Conservation (phyloP, 73 alveolate genomes). For the Paramecium sexaurelia region DNA sequence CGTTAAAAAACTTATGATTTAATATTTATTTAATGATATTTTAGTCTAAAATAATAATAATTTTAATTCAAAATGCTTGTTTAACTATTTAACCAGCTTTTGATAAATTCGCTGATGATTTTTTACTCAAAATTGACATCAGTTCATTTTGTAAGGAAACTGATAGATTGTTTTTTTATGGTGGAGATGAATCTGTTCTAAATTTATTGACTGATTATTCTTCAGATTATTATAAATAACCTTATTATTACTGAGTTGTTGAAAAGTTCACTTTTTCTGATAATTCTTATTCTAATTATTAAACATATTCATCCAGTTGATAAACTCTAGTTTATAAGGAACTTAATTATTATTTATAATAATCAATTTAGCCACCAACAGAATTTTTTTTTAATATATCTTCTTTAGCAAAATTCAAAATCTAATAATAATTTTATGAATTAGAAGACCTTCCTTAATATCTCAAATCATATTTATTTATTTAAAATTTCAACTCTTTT, state of each 20-base stretch:
- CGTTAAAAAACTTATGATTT: no score
- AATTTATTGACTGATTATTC: conserved; percentile 37
- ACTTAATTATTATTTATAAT: conserved; percentile 36
- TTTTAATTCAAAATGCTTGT: conserved; percentile 22
- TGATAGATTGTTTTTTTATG: conserved; percentile 10
- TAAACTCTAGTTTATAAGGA: conserved; percentile 11
- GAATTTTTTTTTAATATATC: background rate
- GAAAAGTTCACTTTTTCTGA: background rate
- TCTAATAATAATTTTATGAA: background rate
- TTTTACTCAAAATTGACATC: conserved; percentile 5
- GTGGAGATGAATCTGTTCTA: conserved; percentile 24
- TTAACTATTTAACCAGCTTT: conserved; percentile 40
- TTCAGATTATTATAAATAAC: background rate
- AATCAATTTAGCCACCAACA: background rate
- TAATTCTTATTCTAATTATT: conserved; percentile 21
- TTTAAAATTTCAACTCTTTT: background rate
- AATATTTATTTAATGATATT: background rate
- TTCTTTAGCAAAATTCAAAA: conserved; percentile 22
- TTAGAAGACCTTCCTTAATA: background rate
- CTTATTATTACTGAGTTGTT: background rate
- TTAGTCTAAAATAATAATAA: background rate
- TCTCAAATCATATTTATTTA: background rate
- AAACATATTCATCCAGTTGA: conserved; percentile 19
- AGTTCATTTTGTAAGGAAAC: conserved; percentile 4
- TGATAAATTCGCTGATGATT: background rate